These are phyloP conservation scores for Melaleuca quinquenervia DNA, from an alignment of 345 rosid genomes.

Conservation along the genomic window DNA sequence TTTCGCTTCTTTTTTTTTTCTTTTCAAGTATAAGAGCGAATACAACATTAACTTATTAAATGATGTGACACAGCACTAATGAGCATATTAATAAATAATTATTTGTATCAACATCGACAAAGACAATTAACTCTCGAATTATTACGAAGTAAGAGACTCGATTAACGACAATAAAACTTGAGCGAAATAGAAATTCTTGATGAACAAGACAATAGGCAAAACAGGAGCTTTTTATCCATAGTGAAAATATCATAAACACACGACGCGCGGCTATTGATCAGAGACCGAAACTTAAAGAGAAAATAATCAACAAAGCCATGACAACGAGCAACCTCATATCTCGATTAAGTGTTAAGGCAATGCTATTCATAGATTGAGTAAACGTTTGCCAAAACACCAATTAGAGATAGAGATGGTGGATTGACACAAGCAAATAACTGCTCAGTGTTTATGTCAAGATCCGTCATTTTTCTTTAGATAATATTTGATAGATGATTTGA, in stretches of 20 bases:
- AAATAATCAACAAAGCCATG: neutral
- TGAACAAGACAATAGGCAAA: neutral
- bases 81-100: neutral
- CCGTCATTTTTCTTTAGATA: neutral
- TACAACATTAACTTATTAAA: too few relatives aligned
- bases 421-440: neutral
- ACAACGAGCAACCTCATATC: neutral
- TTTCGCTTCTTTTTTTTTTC: too few relatives aligned
- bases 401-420: neutral
- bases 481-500: neutral
- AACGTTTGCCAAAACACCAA: neutral
- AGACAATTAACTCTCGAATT: neutral
- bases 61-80: too few relatives aligned
- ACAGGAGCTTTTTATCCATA: neutral
- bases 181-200: accelerated
- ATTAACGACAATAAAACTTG: neutral
- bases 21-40: accelerated
- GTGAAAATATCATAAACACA: neutral
- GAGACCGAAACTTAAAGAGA: neutral
- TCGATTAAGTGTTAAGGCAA: neutral
- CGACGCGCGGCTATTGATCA: accelerated
- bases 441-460: neutral
- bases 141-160: neutral
- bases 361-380: neutral
- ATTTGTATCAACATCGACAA: neutral